Base-by-base conservation (phyloP, 1,284 basidiomycete species). In the Phylloporus sp. region DNA sequence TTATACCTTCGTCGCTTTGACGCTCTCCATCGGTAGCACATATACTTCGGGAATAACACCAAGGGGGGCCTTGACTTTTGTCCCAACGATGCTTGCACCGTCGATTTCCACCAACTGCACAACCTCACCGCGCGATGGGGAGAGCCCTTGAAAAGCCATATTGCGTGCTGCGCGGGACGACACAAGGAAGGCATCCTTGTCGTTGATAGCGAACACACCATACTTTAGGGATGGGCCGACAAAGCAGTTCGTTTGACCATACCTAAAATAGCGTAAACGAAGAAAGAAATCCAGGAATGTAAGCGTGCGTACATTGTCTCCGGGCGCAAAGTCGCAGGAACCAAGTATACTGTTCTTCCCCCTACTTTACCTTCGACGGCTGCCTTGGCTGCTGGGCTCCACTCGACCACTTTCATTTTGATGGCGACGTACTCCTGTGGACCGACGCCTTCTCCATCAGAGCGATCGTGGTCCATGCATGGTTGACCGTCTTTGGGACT, bases 391-490 rank as follows among this genome's bases (percentile, higher is more conserved):
- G 84, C 86, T 26, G 80, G 78, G 62, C 87, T 87, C 92, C 94
- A 98, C 68, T 94, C 84, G 20, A 91, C 80, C 5, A 98, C 94
- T 78, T 94, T 89, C 94, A 98, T 96, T 84, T 98, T 98, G 76
- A 99, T 82, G 24, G 85, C 93, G 20, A 97, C 96, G 81, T 99
- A 99, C 77, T 99, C 97, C 74, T 98, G 96, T 11, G 98, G 97
- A 22, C 95, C 95, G 62, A 98, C 82, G 59, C 93, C 96, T 79
- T 99, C 98, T 55, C 98, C 98, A 68, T 95, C 95, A 62, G 90
- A 87, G 67, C 98, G 93, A 78, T 99, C 98, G 82, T 99, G 98
- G 80, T 99, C 98, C 98, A 99, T 99, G 77, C 98, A 99, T 2
- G 98, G 97, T 77, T 99, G 98, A 13, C 95, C 96, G 73, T 99